phyloP scores from a whole-genome alignment of 768 basidiomycete genomes.

The Rhodotorula toruloides region DNA sequence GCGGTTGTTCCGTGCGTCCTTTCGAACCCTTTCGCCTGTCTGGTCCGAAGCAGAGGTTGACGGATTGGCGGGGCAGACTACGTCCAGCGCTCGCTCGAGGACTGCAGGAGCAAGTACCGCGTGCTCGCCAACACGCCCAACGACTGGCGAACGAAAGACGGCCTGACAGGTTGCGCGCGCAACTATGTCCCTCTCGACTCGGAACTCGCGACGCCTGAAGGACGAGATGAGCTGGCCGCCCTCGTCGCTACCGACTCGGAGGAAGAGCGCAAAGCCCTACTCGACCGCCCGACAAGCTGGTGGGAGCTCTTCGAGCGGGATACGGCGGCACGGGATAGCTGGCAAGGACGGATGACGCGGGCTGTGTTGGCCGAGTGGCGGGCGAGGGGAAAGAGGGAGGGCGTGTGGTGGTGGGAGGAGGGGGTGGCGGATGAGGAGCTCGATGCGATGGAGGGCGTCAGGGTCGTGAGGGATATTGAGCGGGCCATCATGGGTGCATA shows the following conservation, averaged over 20 bases:
- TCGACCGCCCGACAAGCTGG: conserved; percentile 20
- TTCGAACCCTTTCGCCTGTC: neutral
- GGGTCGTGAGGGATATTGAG: neutral
- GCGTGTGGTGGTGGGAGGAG: conserved; percentile 21
- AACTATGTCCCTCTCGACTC: conserved; percentile 28
- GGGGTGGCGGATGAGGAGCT: conserved; percentile 6
- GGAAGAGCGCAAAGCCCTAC: conserved; percentile 10
- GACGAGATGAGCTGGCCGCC: neutral
- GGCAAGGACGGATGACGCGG: conserved; percentile 32
- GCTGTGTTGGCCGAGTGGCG: conserved; percentile 25
- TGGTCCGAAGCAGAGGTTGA: neutral
- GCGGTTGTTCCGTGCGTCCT: conserved; percentile 16
- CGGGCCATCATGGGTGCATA: neutral
- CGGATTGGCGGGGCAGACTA: conserved; percentile 10
- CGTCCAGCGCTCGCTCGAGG: conserved; percentile 23
- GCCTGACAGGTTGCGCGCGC: conserved; percentile 31
- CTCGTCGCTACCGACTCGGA: too few species aligned
- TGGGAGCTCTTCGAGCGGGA: conserved; percentile 11
- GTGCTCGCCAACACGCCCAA: conserved; percentile 24
- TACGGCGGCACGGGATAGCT: conserved; percentile 18
- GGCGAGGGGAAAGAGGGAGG: neutral
- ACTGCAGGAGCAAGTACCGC: conserved; percentile 26
- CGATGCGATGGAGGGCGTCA: neutral
- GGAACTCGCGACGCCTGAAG: conserved; percentile 1
- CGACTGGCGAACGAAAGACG: conserved; percentile 34